Evolutionary conservation across 1,139 yeast species (phyloP).

Genomic region (Hansenula sp.): DNA sequence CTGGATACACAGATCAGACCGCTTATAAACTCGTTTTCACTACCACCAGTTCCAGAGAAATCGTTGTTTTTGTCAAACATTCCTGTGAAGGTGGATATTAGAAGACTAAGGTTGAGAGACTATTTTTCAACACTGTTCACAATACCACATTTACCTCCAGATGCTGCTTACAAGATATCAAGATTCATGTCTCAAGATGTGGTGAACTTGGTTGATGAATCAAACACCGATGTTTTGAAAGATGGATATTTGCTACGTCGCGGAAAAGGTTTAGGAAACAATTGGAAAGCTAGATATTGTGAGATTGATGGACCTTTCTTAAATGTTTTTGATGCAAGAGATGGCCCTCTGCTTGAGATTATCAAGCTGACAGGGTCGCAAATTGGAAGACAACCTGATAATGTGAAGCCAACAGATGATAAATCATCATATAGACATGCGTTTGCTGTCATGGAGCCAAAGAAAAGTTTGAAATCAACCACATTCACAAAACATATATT

Average conservation of each 20-base stretch:
- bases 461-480: conserved; percentile 50
- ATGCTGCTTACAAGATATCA: conserved; percentile 51
- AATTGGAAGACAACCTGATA: conserved; percentile 56
- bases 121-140: conserved; percentile 57
- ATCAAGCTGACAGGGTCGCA: conserved; percentile 56
- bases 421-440: conserved; percentile 77
- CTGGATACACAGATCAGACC: conserved; percentile 54
- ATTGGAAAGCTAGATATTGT: conserved; percentile 76
- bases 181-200: conserved; percentile 67
- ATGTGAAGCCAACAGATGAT: conserved; percentile 52
- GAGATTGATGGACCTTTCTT: conserved; percentile 62
- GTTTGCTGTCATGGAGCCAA: conserved; percentile 63
- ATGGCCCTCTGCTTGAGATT: conserved; percentile 53
- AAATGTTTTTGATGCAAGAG: conserved; percentile 57
- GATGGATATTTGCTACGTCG: conserved; percentile 70
- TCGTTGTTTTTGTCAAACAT: conserved; percentile 49
- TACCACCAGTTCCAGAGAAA: conserved; percentile 65
- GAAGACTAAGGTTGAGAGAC: conserved; percentile 51
- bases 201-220: conserved; percentile 59
- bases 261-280: conserved; percentile 48
- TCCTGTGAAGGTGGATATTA: conserved; percentile 62
- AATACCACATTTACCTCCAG: conserved; percentile 58
- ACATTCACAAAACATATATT: conserved; percentile 59
- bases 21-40: conserved; percentile 48
- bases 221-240: conserved; percentile 51